Evolutionary conservation across 768 basidiomycete species (phyloP).

Genomic region (Tulasnella sp.): DNA sequence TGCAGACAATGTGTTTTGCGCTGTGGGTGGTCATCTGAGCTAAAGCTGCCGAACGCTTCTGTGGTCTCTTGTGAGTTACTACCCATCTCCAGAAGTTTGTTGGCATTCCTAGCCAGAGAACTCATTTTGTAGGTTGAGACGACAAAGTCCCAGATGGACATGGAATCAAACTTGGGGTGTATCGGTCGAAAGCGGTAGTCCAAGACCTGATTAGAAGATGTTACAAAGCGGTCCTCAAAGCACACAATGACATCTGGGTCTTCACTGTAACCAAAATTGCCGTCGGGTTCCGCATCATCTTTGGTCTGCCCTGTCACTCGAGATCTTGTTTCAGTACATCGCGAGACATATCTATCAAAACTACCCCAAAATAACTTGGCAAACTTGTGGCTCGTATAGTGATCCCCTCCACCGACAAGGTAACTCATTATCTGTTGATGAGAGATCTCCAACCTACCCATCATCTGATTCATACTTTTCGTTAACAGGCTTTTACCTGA

Average conservation of each 20-base stretch:
- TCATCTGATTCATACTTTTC: slow-evolving; percentile 30
- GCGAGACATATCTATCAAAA: slow-evolving; percentile 25
- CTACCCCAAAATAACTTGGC: slow-evolving; percentile 28
- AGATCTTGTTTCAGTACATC: not conserved
- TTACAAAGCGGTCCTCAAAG: not conserved
- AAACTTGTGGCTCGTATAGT: slow-evolving; percentile 31
- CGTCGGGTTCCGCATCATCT: not conserved
- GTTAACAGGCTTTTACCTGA: slow-evolving; percentile 28
- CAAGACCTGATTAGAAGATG: not conserved
- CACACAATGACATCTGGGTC: not conserved
- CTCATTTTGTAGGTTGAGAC: slow-evolving; percentile 22
- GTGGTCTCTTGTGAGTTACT: not conserved
- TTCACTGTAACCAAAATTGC: not conserved
- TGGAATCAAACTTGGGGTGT: not conserved
- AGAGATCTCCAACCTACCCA: slow-evolving; percentile 32
- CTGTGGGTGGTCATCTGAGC: not conserved
- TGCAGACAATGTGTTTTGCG: not conserved
- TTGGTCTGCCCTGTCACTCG: too few relatives aligned
- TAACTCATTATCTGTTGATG: slow-evolving; percentile 30
- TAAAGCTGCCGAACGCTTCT: not conserved
- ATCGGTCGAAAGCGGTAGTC: not conserved
- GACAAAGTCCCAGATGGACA: slow-evolving; percentile 27
- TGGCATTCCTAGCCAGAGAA: too few relatives aligned
- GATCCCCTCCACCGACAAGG: slow-evolving; percentile 28
- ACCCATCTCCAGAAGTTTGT: too few relatives aligned